Conservation (phyloP, 345 rosid genomes). For the Aquilaria sinensis region DNA sequence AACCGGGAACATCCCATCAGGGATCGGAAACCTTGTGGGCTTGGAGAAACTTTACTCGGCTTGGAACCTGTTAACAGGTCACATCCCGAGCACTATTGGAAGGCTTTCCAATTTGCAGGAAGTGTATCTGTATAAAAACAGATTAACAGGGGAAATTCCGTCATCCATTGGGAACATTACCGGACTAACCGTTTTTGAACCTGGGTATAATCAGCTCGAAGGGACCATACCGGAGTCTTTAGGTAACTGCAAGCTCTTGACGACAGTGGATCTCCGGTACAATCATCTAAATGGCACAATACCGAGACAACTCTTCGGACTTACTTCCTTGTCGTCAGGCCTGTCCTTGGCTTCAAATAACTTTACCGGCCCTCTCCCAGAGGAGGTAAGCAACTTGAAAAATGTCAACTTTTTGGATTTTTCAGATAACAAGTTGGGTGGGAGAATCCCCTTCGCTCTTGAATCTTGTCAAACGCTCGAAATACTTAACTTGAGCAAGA, state of each 20-base stretch:
- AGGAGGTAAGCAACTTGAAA: no score
- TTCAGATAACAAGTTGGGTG: no score
- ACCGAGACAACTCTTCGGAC: no score
- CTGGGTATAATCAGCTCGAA: neutral
- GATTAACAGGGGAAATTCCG: constrained; percentile 7
- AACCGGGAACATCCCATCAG: constrained; percentile 16
- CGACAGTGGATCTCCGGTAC: neutral
- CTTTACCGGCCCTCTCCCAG: no score
- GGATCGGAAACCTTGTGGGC: constrained; percentile 11
- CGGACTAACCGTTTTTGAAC: neutral
- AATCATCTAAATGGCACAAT: neutral
- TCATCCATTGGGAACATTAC: constrained; percentile 11
- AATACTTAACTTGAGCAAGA: no score
- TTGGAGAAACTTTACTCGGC: neutral
- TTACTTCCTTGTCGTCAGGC: no score
- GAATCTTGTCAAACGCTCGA: no score
- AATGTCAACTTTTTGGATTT: no score
- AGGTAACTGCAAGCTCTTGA: neutral
- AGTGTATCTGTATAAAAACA: neutral
- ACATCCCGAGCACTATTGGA: constrained; percentile 13
- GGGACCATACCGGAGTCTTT: constrained; percentile 12
- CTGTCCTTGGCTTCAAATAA: no score
- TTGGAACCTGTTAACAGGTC: constrained; percentile 7
- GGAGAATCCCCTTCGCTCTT: no score
- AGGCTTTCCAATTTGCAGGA: constrained; percentile 2